phyloP scores from a whole-genome alignment of 108 stramenopile genomes.

The Fragilaria crotonensis region DNA sequence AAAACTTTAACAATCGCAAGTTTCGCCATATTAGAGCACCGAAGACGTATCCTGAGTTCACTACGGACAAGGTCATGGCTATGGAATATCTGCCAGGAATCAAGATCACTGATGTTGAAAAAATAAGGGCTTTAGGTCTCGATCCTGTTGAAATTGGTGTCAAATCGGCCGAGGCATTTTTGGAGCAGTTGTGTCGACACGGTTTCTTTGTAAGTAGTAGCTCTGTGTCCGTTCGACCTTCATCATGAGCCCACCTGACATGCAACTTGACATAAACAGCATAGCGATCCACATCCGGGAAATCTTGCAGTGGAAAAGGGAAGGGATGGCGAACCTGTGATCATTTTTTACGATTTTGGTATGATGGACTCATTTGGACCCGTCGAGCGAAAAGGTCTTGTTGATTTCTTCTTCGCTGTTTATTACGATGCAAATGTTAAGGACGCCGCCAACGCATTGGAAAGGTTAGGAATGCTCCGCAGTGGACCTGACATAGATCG shows the following conservation, averaged over 20 bases:
- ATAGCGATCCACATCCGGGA: conserved; percentile 68
- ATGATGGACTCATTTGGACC: conserved; percentile 96
- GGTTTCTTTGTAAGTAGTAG: conserved; percentile 71
- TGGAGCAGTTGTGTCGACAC: conserved; percentile 93
- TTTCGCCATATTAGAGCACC: conserved; percentile 89
- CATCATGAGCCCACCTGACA: conserved; percentile 23
- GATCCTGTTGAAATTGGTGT: conserved; percentile 79
- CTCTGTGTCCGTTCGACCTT: conserved; percentile 8
- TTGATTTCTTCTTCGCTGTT: conserved; percentile 88
- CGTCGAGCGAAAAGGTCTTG: conserved; percentile 70
- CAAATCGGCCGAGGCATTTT: conserved; percentile 87
- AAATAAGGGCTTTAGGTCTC: conserved; percentile 46
- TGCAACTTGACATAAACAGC: conserved; percentile 10
- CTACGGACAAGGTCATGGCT: conserved; percentile 78
- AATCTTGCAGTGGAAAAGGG: conserved; percentile 87
- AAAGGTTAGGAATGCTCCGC: conserved; percentile 90
- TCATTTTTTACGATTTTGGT: conserved; percentile 98
- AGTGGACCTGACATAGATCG: conserved; percentile 83
- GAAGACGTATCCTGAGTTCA: conserved; percentile 74
- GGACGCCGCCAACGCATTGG: conserved; percentile 87
- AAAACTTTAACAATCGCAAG: conserved; percentile 70
- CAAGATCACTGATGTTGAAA: conserved; percentile 88
- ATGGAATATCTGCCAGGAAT: conserved; percentile 96
- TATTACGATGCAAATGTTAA: conserved; percentile 88
- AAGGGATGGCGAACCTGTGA: conserved; percentile 53